Evolutionary conservation across 495 filamentous ascomycete genomes (phyloP).

Genomic region (Aspergillus funiculosus): DNA sequence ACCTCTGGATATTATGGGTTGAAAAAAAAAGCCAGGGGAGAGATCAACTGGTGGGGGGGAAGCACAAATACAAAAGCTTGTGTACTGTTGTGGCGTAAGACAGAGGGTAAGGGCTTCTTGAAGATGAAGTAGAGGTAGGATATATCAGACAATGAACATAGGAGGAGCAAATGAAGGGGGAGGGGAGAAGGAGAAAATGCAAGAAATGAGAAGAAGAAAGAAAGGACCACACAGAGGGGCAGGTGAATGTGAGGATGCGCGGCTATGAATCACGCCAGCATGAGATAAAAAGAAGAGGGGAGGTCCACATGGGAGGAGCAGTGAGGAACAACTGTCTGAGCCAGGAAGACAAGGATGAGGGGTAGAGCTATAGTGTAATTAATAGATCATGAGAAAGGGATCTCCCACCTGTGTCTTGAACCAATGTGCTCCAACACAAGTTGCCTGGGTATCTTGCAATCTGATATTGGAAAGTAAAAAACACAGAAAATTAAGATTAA

Average conservation of each 20-base stretch:
- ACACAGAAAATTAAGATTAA: slow-evolving; percentile 6
- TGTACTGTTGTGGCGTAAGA: slow-evolving; percentile 1
- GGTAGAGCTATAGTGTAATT: slow-evolving; percentile 8
- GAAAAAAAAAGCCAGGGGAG: not conserved
- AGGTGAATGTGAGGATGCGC: slow-evolving; percentile 1
- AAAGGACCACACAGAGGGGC: slow-evolving; percentile 2
- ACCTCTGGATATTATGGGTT: slow-evolving; percentile 12
- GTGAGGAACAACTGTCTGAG: slow-evolving; percentile 10
- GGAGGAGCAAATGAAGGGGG: slow-evolving; percentile 4
- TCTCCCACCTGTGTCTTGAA: slow-evolving; percentile 12
- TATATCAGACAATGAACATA: slow-evolving; percentile 6
- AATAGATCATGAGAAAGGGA: slow-evolving; percentile 10
- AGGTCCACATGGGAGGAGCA: slow-evolving; percentile 7
- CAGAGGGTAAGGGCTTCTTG: not conserved
- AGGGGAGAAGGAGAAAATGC: slow-evolving; percentile 1
- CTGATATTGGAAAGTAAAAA: slow-evolving; percentile 7
- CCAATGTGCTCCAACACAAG: slow-evolving; percentile 5
- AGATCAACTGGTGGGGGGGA: slow-evolving; percentile 1
- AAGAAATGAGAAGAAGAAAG: slow-evolving; percentile 4
- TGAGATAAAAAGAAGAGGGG: slow-evolving; percentile 6
- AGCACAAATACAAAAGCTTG: not conserved
- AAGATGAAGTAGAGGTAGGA: slow-evolving; percentile 1
- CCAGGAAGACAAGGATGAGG: slow-evolving; percentile 7
- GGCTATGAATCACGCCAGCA: slow-evolving; percentile 12
- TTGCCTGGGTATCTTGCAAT: slow-evolving; percentile 13